Conservation (phyloP, 2,329 filamentous ascomycete species). For the Capronia epimyces region DNA sequence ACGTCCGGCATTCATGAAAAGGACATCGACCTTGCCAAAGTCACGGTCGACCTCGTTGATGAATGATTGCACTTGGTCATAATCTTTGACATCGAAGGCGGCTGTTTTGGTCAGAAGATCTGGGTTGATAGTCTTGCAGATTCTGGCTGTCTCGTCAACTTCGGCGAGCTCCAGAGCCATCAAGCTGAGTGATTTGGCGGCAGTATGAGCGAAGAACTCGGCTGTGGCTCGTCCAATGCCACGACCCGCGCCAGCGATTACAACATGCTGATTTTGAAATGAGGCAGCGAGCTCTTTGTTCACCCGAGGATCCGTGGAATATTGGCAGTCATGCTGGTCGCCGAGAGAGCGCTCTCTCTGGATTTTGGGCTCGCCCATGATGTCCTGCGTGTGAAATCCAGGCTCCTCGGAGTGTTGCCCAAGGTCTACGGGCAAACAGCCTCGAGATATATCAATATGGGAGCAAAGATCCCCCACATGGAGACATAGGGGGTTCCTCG, state of each 20-base stretch:
- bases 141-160: constrained; percentile 18
- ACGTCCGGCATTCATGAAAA: constrained; percentile 41
- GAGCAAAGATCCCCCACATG: background rate
- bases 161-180: constrained; percentile 21
- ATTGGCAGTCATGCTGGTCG: constrained; percentile 21
- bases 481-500: background rate
- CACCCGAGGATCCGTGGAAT: constrained; percentile 16
- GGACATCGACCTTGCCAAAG: constrained; percentile 43
- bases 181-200: constrained; percentile 17
- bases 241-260: constrained; percentile 54
- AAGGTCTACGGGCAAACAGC: background rate
- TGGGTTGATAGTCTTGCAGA: constrained; percentile 20
- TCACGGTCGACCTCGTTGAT: constrained; percentile 36
- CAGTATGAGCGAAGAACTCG: constrained; percentile 40
- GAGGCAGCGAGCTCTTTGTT: constrained; percentile 18
- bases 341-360: constrained; percentile 20
- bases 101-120: constrained; percentile 14
- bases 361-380: constrained; percentile 5
- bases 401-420: background rate
- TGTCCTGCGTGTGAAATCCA: background rate
- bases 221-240: constrained; percentile 53
- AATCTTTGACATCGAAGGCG: constrained; percentile 37
- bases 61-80: constrained; percentile 34
- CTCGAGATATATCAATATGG: background rate
- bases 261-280: constrained; percentile 37